phyloP scores from a whole-genome alignment of 129 eudicot species.

The Calendula officinalis region DNA sequence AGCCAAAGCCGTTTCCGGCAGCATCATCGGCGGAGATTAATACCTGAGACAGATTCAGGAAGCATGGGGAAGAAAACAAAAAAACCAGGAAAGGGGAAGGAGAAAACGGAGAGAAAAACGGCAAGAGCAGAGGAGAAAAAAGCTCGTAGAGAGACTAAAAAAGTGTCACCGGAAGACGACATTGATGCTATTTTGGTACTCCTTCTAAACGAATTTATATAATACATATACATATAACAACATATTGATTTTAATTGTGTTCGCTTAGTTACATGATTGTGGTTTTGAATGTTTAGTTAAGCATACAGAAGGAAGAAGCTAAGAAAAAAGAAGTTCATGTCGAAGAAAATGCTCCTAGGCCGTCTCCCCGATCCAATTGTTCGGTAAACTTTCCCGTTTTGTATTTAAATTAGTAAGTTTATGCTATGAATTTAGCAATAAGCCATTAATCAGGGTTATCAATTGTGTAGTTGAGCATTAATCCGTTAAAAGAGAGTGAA shows the following conservation, averaged over 20 bases:
- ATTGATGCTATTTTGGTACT: slow-evolving; percentile 91
- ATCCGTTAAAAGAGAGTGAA: slow-evolving; percentile 90
- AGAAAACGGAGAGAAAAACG: slow-evolving; percentile 89
- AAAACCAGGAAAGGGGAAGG: slow-evolving; percentile 96
- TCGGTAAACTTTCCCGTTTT: slow-evolving; percentile 49
- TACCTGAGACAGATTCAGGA: background rate
- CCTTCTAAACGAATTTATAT: background rate
- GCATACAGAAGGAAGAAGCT: slow-evolving; percentile 93
- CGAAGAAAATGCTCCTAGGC: slow-evolving; percentile 78
- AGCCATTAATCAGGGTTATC: slow-evolving; percentile 12
- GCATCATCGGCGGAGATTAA: slow-evolving; percentile 5
- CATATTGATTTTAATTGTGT: background rate
- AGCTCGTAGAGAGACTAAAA: slow-evolving; percentile 83
- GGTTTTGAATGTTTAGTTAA: slow-evolving; percentile 45
- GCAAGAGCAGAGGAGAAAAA: slow-evolving; percentile 84
- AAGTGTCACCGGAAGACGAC: slow-evolving; percentile 93
- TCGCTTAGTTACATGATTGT: slow-evolving; percentile 1
- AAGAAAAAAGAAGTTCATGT: slow-evolving; percentile 88
- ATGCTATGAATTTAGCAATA: slow-evolving; percentile 1
- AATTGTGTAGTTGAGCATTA: slow-evolving; percentile 61
- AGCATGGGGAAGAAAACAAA: slow-evolving; percentile 91
- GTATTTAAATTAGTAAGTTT: background rate
- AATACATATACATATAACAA: background rate
- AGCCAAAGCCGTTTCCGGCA: slow-evolving; percentile 10
- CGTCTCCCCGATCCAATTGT: slow-evolving; percentile 94